Conservation (phyloP, 257 asterid species). For the Nicotiana paniculata region DNA sequence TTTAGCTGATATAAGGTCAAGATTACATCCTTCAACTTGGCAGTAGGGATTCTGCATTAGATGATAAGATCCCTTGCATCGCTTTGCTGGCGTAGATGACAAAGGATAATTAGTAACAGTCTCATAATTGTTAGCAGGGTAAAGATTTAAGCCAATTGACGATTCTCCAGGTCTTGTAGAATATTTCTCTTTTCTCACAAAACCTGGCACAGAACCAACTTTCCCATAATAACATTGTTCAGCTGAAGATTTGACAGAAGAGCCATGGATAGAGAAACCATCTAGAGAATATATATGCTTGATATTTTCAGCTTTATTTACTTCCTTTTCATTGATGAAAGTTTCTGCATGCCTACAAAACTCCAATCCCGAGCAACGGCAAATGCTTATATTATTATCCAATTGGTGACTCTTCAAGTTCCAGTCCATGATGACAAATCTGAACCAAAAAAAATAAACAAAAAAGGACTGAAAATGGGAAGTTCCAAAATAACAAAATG, state of each 20-base stretch:
- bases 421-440: neutral
- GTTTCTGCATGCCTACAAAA: neutral
- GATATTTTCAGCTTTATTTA: neutral
- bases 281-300: neutral
- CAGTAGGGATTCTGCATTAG: slow-evolving; percentile 49
- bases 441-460: neutral
- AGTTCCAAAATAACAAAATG: neutral
- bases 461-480: no score
- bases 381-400: neutral
- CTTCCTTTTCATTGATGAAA: neutral
- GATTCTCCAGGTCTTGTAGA: slow-evolving; percentile 19
- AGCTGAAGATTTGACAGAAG: neutral
- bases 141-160: slow-evolving; percentile 26
- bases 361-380: neutral
- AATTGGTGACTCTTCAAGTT: neutral
- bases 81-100: slow-evolving; percentile 18
- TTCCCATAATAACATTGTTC: neutral
- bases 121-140: neutral
- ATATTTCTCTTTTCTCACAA: neutral
- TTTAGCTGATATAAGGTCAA: slow-evolving; percentile 56
- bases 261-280: neutral
- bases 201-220: no score
- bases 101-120: neutral
- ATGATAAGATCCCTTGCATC: slow-evolving; percentile 29
- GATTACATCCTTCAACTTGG: slow-evolving; percentile 74